A percentile compares a stretch with the other conserved stretches of the same genome.
Evolutionary conservation across 331 rosid species (phyloP).

Genomic region (Acacia pycnantha): DNA sequence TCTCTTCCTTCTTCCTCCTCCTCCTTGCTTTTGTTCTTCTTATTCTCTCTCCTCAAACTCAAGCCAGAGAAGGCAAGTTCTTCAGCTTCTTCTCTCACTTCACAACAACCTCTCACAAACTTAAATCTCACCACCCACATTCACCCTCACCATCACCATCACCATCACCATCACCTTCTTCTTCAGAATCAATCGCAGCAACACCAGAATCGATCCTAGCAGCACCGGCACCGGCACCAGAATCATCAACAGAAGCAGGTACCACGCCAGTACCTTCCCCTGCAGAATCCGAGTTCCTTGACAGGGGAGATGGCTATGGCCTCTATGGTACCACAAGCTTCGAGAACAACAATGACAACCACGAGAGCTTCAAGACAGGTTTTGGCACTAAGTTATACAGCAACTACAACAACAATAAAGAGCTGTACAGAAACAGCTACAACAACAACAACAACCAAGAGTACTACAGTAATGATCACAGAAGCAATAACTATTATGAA

Average conservation of each 20-base stretch:
- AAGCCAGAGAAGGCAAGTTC: slow-evolving; percentile 55
- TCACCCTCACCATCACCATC: slow-evolving; percentile 25
- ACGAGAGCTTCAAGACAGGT: slow-evolving; percentile 30
- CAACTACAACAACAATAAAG: not conserved
- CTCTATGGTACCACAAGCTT: slow-evolving; percentile 49
- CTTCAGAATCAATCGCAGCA: slow-evolving; percentile 4
- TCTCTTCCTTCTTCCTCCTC: slow-evolving; percentile 27
- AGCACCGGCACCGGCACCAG: not conserved
- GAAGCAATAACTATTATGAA: not conserved
- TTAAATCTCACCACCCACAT: not conserved
- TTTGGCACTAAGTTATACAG: slow-evolving; percentile 31
- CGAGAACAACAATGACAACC: slow-evolving; percentile 13
- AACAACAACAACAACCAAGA: slow-evolving; percentile 11
- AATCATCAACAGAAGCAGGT: slow-evolving; percentile 15
- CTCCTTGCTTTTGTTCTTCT: slow-evolving; percentile 35
- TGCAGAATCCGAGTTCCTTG: slow-evolving; percentile 39
- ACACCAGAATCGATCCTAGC: not conserved
- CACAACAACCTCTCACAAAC: slow-evolving; percentile 6
- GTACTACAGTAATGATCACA: not conserved
- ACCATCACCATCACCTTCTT: not conserved
- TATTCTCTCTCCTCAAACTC: slow-evolving; percentile 39
- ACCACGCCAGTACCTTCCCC: slow-evolving; percentile 35
- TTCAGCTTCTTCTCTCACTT: slow-evolving; percentile 50
- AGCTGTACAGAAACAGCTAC: not conserved
- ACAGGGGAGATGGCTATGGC: slow-evolving; percentile 50